These are phyloP conservation scores for Secale cereale DNA, from an alignment of 176 grass and related monocot species.

Conservation along the genomic window DNA sequence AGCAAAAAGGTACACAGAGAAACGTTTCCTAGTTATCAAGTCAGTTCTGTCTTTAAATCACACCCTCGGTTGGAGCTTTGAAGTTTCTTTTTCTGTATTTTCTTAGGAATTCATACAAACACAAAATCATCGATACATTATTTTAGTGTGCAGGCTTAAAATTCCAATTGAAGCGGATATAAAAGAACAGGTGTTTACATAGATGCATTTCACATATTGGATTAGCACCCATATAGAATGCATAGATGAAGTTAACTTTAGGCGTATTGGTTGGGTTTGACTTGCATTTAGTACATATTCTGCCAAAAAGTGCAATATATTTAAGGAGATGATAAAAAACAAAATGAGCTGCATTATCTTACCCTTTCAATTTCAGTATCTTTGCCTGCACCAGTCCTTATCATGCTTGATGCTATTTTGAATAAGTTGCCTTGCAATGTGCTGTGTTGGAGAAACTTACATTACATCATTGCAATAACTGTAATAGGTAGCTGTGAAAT, in stretches of 20 bases:
- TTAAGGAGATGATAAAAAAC: neutral
- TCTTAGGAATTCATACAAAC: neutral
- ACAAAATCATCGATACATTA: neutral
- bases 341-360: neutral
- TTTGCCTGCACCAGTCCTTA: neutral
- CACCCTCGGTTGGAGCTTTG: neutral
- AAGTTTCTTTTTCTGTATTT: conserved; percentile 20
- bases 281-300: conserved; percentile 4
- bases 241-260: neutral
- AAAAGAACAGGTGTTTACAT: neutral
- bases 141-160: conserved; percentile 18
- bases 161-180: conserved; percentile 1
- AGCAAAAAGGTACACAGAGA: conserved; percentile 75
- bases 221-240: neutral
- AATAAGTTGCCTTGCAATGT: neutral
- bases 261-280: neutral
- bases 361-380: neutral
- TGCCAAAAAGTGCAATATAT: neutral
- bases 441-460: neutral
- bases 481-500: neutral
- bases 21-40: neutral
- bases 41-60: neutral
- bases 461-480: neutral
- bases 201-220: neutral
- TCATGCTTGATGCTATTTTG: conserved; percentile 16